Evolutionary conservation across 129 eudicot species (phyloP).

Genomic region (Arctium minus): DNA sequence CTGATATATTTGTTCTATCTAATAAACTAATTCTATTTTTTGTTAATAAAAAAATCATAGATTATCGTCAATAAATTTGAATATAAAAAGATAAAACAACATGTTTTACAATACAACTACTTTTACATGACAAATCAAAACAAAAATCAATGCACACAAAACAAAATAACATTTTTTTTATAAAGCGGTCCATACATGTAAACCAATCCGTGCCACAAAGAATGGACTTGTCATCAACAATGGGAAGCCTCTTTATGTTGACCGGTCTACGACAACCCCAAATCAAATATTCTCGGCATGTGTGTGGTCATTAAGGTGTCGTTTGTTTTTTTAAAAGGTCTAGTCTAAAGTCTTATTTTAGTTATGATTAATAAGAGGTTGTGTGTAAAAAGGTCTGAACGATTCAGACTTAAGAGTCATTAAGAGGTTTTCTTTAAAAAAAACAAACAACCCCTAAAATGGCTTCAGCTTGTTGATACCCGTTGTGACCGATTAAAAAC

Average conservation of each 20-base stretch:
- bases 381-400: too few relatives aligned
- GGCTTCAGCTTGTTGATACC: too few relatives aligned
- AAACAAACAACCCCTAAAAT: too few relatives aligned
- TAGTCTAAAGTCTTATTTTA: too few relatives aligned
- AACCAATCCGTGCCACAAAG: background rate
- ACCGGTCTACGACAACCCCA: background rate
- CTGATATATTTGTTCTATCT: background rate
- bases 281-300: background rate
- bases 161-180: background rate
- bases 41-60: too few relatives aligned
- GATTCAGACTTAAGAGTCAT: too few relatives aligned
- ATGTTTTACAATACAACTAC: background rate
- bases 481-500: background rate
- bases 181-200: background rate
- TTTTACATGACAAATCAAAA: background rate
- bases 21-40: too few relatives aligned
- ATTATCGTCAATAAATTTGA: background rate
- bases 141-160: background rate
- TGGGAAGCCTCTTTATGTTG: background rate
- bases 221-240: background rate
- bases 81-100: background rate
- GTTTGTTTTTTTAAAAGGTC: too few relatives aligned
- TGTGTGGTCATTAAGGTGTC: too few relatives aligned
- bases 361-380: too few relatives aligned
- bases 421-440: too few relatives aligned